Percentiles rank a stretch among this genome's conserved stretches.
Conservation (phyloP, 2,329 filamentous ascomycete genomes). For the Diaporthe sp. region DNA sequence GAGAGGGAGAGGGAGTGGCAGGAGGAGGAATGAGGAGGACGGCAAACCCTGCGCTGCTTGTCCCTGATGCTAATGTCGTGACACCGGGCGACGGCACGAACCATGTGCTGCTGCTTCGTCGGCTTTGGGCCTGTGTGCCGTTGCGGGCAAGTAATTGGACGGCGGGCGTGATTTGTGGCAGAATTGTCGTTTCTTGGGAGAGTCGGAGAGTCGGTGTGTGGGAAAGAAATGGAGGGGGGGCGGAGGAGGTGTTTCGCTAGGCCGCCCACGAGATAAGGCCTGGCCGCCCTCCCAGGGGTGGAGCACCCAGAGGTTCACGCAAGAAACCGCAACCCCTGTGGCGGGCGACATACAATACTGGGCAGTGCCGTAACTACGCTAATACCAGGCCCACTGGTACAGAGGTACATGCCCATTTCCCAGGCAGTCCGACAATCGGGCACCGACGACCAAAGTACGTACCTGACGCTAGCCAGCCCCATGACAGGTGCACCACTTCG, state of each 20-base stretch:
- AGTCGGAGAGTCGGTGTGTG: slow-evolving; percentile 40
- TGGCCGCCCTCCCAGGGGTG: slow-evolving; percentile 21
- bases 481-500: background rate
- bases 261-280: slow-evolving; percentile 36
- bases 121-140: slow-evolving; percentile 25
- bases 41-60: slow-evolving; percentile 31
- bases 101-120: slow-evolving; percentile 27
- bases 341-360: background rate
- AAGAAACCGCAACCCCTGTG: slow-evolving; percentile 5
- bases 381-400: background rate
- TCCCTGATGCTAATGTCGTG: slow-evolving; percentile 29
- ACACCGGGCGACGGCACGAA: slow-evolving; percentile 7
- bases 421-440: slow-evolving; percentile 15
- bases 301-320: slow-evolving; percentile 2
- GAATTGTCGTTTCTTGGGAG: slow-evolving; percentile 18
- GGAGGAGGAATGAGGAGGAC: slow-evolving; percentile 13
- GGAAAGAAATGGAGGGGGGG: slow-evolving; percentile 35
- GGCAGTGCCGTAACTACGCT: background rate
- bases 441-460: slow-evolving; percentile 12
- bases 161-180: slow-evolving; percentile 24
- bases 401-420: background rate
- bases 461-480: slow-evolving; percentile 10
- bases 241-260: slow-evolving; percentile 39
- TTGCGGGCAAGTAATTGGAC: slow-evolving; percentile 20
- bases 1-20: background rate